Percentiles rank a stretch among this genome's conserved stretches.
Evolutionary conservation across 257 asterid genomes (phyloP).

Genomic region (Knoxia roxburghii): DNA sequence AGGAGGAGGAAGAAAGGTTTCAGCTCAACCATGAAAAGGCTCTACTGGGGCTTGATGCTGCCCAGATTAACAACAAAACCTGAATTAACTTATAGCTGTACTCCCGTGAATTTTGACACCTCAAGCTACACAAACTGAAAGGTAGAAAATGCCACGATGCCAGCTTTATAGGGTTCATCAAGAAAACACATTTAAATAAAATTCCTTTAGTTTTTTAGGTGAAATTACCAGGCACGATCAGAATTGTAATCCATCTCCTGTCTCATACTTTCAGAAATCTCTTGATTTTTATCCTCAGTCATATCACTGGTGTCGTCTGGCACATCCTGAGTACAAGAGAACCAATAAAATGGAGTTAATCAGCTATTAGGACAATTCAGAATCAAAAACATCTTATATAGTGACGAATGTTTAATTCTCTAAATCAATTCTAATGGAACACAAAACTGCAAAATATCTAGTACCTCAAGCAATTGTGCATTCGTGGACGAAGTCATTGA

Average conservation of each 20-base stretch:
- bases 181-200: background rate
- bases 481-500: slow-evolving; percentile 29
- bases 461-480: slow-evolving; percentile 49
- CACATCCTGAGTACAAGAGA: slow-evolving; percentile 41
- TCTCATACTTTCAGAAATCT: slow-evolving; percentile 78
- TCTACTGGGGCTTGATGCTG: background rate
- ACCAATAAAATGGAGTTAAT: slow-evolving; percentile 3
- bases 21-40: background rate
- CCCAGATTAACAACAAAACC: background rate
- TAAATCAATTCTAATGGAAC: background rate
- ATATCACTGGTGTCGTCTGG: slow-evolving; percentile 32
- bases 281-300: slow-evolving; percentile 45
- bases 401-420: background rate
- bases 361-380: slow-evolving; percentile 5
- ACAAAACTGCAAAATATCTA: background rate
- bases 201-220: background rate
- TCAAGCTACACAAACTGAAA: background rate
- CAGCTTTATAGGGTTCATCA: background rate
- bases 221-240: slow-evolving; percentile 86
- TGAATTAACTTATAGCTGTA: background rate
- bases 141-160: background rate
- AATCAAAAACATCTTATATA: background rate
- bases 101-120: background rate
- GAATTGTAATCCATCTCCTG: slow-evolving; percentile 81
- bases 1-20: background rate